A percentile compares a stretch with the other conserved stretches of the same genome.
These are phyloP conservation scores for Chlamydomonas sp. DNA, from an alignment of 139 green algal species.

Conservation along the genomic window DNA sequence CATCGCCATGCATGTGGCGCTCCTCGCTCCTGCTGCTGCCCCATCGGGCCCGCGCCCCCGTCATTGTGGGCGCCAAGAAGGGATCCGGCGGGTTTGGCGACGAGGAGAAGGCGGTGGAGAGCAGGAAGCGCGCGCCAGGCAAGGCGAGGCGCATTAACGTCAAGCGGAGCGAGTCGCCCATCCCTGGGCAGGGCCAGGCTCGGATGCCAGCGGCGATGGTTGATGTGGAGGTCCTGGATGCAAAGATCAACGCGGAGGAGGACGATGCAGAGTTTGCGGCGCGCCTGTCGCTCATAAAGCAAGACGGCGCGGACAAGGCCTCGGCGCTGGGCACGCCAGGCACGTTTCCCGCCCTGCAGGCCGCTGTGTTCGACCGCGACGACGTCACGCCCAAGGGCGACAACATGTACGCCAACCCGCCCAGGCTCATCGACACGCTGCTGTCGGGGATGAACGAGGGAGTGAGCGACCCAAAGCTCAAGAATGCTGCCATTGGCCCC, in stretches of 20 bases:
- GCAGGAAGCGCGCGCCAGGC: not conserved
- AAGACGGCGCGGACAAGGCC: constrained; percentile 19
- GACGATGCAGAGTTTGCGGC: constrained; percentile 39
- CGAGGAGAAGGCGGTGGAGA: not conserved
- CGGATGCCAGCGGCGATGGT: not conserved
- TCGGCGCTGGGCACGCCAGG: not conserved
- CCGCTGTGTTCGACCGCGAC: constrained; percentile 25
- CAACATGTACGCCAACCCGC: constrained; percentile 46
- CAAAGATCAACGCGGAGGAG: constrained; percentile 14
- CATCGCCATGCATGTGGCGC: no score
- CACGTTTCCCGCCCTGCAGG: not conserved
- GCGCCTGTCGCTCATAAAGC: constrained; percentile 34
- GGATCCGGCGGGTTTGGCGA: not conserved
- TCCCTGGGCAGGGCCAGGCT: not conserved
- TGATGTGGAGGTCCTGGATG: not conserved
- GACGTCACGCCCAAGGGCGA: not conserved
- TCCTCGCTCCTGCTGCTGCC: no score
- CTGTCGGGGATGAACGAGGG: constrained; percentile 23
- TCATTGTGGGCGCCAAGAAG: no score
- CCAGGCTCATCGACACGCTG: constrained; percentile 33
- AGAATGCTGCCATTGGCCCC: constrained; percentile 43
- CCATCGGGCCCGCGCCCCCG: no score
- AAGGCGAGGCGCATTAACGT: not conserved
- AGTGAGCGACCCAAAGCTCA: constrained; percentile 45
- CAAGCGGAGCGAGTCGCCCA: not conserved